Base-by-base conservation (phyloP, 2,329 filamentous ascomycete species). In the Aureobasidium sp. region DNA sequence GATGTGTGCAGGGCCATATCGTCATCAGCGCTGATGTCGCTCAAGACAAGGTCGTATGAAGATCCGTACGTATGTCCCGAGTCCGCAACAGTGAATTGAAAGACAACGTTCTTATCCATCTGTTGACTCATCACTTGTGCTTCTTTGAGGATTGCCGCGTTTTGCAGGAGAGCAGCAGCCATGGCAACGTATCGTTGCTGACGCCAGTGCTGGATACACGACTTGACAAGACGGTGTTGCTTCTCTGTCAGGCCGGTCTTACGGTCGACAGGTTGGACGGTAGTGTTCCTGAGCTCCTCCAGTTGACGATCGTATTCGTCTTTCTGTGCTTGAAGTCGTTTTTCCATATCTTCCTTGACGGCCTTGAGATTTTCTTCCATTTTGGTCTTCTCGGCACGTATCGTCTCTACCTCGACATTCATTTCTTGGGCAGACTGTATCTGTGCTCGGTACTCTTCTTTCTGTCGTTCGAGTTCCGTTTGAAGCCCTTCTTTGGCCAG, bases 81-180 rank as follows among this genome's bases (percentile, higher is more conserved):
- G 69, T 97, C 93, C 35, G 97, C 85, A 61, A 97, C 86, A 14
- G 90, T 88, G 72, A 97, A 99, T 73, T 99, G 94, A 72, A 99
- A 97, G 22, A 93, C 87, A 9, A 97, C 89, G 66, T 86, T 86
- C 73, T 97, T 94, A 67, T 94, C 90, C 78, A 99, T 89, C 69
- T 96, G 90, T 68, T 96, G 93, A 77, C 92, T 96, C 90, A 99
- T 94, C 64, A 99, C 87, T 71, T 99, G 94, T 1, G 94, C 94
- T 75, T 99, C 94, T 73, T 99, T 99, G 63, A 99, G 75, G 31
- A 87, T 84, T 8, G 90, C 86, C 2, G 93, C 93, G 72, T 96
- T 88, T 70, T 96, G 91, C 49, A 99, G 79, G 31, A 97, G 87
- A 1, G 87, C 85, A 73, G 97, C 94, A 3, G 93, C 92, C 90